Conservation (phyloP, 495 filamentous ascomycete genomes). For the Penicillium diatomitis region DNA sequence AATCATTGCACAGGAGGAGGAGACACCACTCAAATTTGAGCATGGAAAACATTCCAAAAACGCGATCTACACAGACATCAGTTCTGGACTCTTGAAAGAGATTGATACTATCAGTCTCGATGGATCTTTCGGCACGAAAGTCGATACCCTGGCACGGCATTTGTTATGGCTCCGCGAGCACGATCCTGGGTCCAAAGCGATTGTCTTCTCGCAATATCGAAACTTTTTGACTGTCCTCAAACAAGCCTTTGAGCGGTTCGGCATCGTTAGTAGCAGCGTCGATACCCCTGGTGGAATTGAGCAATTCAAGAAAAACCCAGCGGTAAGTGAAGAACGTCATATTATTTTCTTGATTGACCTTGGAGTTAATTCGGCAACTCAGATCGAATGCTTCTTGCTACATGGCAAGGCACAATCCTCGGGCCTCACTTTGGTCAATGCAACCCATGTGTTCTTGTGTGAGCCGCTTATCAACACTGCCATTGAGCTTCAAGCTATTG, state of each 20-base stretch:
- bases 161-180: slow-evolving; percentile 73
- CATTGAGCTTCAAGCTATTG: slow-evolving; percentile 88
- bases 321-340: slow-evolving; percentile 20
- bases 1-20: slow-evolving; percentile 60
- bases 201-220: slow-evolving; percentile 83
- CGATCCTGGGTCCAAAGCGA: slow-evolving; percentile 81
- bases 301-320: slow-evolving; percentile 65
- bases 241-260: slow-evolving; percentile 54
- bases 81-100: slow-evolving; percentile 56
- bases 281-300: slow-evolving; percentile 54
- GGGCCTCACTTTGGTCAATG: slow-evolving; percentile 83
- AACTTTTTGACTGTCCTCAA: slow-evolving; percentile 70
- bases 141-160: slow-evolving; percentile 75
- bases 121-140: slow-evolving; percentile 76
- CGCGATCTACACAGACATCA: slow-evolving; percentile 72
- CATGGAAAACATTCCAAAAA: slow-evolving; percentile 23
- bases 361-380: not conserved
- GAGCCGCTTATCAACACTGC: slow-evolving; percentile 90
- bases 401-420: slow-evolving; percentile 82
- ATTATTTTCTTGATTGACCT: not conserved
- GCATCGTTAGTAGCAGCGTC: slow-evolving; percentile 63
- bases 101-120: slow-evolving; percentile 76
- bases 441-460: slow-evolving; percentile 88
- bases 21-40: slow-evolving; percentile 17
- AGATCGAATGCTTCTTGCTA: slow-evolving; percentile 76